Percentiles rank a stretch among this genome's conserved stretches.
Conservation (phyloP, 495 filamentous ascomycete species). For the Paragyromitra xinjiangensis region DNA sequence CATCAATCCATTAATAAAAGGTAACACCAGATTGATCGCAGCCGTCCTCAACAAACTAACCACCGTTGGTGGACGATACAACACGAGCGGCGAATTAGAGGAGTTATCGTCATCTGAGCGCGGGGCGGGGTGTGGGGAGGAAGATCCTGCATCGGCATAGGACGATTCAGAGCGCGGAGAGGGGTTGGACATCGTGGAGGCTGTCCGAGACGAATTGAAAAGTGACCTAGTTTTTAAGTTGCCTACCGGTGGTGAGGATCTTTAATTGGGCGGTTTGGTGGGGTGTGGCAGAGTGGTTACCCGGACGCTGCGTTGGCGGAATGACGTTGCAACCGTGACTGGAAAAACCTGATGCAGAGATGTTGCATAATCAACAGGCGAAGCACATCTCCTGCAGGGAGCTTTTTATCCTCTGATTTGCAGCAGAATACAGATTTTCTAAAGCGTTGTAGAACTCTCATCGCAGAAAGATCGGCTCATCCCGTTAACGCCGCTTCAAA, state of each 20-base stretch:
- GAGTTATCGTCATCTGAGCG: constrained; percentile 65
- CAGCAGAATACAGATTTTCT: not conserved
- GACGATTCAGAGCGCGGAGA: constrained; percentile 64
- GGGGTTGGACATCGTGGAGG: constrained; percentile 60
- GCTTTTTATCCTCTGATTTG: not conserved
- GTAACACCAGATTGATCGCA: constrained; percentile 91
- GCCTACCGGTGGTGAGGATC: constrained; percentile 60
- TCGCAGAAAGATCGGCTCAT: constrained; percentile 13
- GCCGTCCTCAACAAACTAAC: constrained; percentile 86
- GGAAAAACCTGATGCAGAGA: constrained; percentile 41
- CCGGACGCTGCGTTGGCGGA: constrained; percentile 49
- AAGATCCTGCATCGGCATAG: constrained; percentile 84
- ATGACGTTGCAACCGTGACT: constrained; percentile 40
- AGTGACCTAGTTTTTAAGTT: not conserved
- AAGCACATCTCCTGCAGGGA: constrained; percentile 30
- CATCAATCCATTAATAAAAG: constrained; percentile 98
- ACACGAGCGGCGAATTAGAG: constrained; percentile 77
- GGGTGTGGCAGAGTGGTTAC: constrained; percentile 6
- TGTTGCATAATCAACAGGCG: constrained; percentile 41
- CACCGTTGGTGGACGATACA: constrained; percentile 87
- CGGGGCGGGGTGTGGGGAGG: constrained; percentile 85
- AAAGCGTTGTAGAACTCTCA: constrained; percentile 3
- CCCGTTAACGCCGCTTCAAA: not conserved
- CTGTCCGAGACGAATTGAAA: not conserved
- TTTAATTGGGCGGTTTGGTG: constrained; percentile 32